These are phyloP conservation scores for Yamagishiella unicocca DNA, from an alignment of 139 green algal genomes.

Conservation along the genomic window DNA sequence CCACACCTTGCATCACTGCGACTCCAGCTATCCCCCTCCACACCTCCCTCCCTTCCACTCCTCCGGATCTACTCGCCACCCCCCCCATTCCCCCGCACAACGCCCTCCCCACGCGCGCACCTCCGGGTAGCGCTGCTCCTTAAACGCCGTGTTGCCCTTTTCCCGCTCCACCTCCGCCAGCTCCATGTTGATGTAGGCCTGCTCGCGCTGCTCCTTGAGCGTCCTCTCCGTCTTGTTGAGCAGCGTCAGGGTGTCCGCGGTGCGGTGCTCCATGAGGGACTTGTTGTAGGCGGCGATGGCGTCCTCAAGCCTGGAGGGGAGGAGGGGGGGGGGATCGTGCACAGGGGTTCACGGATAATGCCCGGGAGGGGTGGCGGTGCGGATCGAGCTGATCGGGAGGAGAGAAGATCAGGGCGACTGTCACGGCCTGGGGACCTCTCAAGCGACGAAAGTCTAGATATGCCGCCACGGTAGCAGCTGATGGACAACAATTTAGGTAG, in stretches of 20 bases:
- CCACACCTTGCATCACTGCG: too few species aligned
- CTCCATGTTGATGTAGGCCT: conserved; percentile 93
- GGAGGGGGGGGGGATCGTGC: not conserved
- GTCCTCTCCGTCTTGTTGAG: conserved; percentile 93
- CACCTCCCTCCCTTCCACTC: not conserved
- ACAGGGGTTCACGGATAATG: too few species aligned
- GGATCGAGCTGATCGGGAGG: not conserved
- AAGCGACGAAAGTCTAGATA: too few species aligned
- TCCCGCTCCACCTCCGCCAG: conserved; percentile 85
- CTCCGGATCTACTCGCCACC: too few species aligned
- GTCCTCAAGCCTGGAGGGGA: conserved; percentile 72
- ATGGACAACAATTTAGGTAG: too few species aligned
- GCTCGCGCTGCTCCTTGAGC: conserved; percentile 72
- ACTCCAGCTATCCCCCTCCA: not conserved
- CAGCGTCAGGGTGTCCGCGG: conserved; percentile 94
- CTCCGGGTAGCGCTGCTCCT: conserved; percentile 91
- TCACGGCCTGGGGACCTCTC: too few species aligned
- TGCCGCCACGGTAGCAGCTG: too few species aligned
- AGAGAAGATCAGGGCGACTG: not conserved
- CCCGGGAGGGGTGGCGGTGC: not conserved
- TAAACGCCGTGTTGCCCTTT: conserved; percentile 95
- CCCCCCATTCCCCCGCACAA: too few species aligned
- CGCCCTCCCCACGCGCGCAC: not conserved
- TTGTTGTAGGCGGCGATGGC: conserved; percentile 92
- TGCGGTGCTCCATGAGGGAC: conserved; percentile 94